Conservation (phyloP, 2,329 filamentous ascomycete species). For the Colletotrichum sp. region DNA sequence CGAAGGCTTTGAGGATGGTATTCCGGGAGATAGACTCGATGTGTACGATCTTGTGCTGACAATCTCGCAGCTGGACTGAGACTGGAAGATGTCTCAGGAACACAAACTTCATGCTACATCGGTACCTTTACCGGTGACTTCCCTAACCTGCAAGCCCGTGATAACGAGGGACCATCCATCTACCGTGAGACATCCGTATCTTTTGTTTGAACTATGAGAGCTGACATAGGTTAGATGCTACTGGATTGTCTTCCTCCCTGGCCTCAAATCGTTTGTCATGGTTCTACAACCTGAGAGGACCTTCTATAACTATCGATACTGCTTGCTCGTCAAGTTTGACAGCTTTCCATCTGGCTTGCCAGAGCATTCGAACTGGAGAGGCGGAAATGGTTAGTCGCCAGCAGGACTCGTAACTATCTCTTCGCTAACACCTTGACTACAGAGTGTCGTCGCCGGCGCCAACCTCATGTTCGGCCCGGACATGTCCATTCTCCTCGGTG, state of each 20-base stretch:
- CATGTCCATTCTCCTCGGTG: constrained; percentile 32
- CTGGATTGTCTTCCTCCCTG: constrained; percentile 45
- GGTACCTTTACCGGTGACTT: constrained; percentile 38
- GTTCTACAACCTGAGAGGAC: constrained; percentile 31
- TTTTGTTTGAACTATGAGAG: accelerated
- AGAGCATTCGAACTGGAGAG: constrained; percentile 34
- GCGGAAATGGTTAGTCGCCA: constrained; percentile 15
- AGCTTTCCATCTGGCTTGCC: constrained; percentile 34
- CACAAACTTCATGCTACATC: constrained; percentile 34
- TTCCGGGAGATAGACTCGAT: constrained; percentile 29
- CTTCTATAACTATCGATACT: constrained; percentile 38
- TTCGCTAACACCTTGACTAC: not conserved
- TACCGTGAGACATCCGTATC: constrained; percentile 38
- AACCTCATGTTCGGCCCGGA: constrained; percentile 26
- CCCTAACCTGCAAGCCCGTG: constrained; percentile 26
- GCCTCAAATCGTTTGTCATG: constrained; percentile 24
- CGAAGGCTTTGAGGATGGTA: constrained; percentile 43
- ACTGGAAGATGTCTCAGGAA: constrained; percentile 38
- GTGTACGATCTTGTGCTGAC: not conserved
- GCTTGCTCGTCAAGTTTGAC: constrained; percentile 37
- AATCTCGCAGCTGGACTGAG: constrained; percentile 28
- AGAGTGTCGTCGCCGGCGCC: constrained; percentile 23
- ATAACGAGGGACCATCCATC: constrained; percentile 20
- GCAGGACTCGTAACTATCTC: too few relatives aligned
- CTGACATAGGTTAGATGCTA: constrained; percentile 50